Percentiles rank a stretch among this genome's conserved stretches.
Evolutionary conservation across 768 basidiomycete species (phyloP).

Genomic region (Amanita polypyramis): DNA sequence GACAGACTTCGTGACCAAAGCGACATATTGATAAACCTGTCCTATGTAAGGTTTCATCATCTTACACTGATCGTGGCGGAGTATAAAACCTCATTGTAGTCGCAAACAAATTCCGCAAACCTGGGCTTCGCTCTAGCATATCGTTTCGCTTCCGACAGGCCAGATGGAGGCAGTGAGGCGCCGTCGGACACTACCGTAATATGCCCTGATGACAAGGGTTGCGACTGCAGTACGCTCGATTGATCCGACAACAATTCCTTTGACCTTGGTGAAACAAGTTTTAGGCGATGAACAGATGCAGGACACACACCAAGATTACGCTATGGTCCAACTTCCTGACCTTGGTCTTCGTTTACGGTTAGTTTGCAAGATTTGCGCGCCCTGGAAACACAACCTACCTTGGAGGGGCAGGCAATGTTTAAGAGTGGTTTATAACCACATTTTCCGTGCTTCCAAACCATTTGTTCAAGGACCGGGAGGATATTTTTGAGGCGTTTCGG

Average conservation of each 20-base stretch:
- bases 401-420: conserved; percentile 65
- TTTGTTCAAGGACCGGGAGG: conserved; percentile 42
- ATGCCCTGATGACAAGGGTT: conserved; percentile 29
- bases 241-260: conserved; percentile 74
- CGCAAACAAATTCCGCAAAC: conserved; percentile 72
- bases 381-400: conserved; percentile 29
- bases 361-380: neutral
- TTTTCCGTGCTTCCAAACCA: conserved; percentile 58
- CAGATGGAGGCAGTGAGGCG: conserved; percentile 30
- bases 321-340: conserved; percentile 1
- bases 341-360: neutral
- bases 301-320: conserved; percentile 5
- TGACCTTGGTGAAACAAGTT: neutral
- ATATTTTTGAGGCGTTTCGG: conserved; percentile 58
- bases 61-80: neutral
- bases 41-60: neutral
- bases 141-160: conserved; percentile 14
- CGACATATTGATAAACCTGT: conserved; percentile 65
- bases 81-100: conserved; percentile 43
- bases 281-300: neutral
- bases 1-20: conserved; percentile 50
- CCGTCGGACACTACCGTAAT: conserved; percentile 45
- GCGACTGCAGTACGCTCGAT: conserved; percentile 44
- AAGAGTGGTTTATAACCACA: conserved; percentile 62
- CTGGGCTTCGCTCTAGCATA: conserved; percentile 50